These are phyloP conservation scores for Cercophora newfieldiana DNA, from an alignment of 495 filamentous ascomycete species.

Conservation along the genomic window DNA sequence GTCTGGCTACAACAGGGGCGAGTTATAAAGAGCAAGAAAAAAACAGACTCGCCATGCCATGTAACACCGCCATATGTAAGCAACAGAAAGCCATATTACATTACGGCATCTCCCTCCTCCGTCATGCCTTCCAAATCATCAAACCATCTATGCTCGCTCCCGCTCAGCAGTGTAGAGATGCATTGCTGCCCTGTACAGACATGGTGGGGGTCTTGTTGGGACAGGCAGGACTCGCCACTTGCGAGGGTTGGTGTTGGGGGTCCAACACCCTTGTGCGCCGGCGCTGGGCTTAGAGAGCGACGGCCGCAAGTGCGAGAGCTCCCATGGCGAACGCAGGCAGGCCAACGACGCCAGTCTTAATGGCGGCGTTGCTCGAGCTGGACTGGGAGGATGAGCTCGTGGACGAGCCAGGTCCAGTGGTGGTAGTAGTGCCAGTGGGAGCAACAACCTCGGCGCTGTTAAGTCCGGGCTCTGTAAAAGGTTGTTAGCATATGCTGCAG, in stretches of 20 bases:
- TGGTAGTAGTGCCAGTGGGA: conserved; percentile 4
- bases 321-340: conserved; percentile 26
- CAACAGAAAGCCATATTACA: not conserved
- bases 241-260: not conserved
- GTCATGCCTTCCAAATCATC: not conserved
- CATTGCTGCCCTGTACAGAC: not conserved
- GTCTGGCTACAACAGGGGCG: not conserved
- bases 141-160: not conserved
- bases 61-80: not conserved
- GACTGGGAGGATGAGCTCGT: conserved; percentile 1
- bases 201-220: too few relatives aligned
- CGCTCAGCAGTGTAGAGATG: not conserved
- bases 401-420: not conserved
- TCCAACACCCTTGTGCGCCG: not conserved
- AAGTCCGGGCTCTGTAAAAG: conserved; percentile 25
- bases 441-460: conserved; percentile 19
- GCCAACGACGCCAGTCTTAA: conserved; percentile 10
- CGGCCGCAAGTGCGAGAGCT: conserved; percentile 30
- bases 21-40: not conserved
- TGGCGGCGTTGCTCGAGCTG: conserved; percentile 23
- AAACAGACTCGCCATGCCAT: not conserved
- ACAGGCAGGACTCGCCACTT: too few relatives aligned
- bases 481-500: conserved; percentile 13
- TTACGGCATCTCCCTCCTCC: not conserved
- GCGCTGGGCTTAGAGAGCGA: conserved; percentile 21